A percentile compares a stretch with the other conserved stretches of the same genome.
phyloP scores from a whole-genome alignment of 371 early-diverging fungal species.

The Mortierella sp. region DNA sequence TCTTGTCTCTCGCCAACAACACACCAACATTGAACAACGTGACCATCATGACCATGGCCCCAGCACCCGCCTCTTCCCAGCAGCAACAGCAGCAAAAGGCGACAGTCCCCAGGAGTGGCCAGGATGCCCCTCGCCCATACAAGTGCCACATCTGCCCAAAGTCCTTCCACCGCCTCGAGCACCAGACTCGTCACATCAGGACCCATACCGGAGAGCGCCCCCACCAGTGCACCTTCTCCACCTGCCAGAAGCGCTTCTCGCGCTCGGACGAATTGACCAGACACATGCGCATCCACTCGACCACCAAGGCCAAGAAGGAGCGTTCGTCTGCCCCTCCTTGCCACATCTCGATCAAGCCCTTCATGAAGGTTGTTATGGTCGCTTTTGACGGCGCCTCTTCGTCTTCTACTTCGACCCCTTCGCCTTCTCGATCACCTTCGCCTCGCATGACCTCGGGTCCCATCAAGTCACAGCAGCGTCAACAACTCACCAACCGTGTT shows the following conservation, averaged over 20 bases:
- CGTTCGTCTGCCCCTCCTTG: slow-evolving; percentile 45
- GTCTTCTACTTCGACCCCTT: slow-evolving; percentile 10
- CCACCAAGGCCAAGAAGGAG: slow-evolving; percentile 59
- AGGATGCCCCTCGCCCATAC: slow-evolving; percentile 74
- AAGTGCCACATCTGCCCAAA: slow-evolving; percentile 75
- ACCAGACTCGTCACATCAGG: slow-evolving; percentile 89
- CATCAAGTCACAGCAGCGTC: slow-evolving; percentile 31
- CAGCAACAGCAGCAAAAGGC: slow-evolving; percentile 15
- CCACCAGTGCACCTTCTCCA: slow-evolving; percentile 83
- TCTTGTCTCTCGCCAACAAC: slow-evolving; percentile 19
- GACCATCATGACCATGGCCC: slow-evolving; percentile 39
- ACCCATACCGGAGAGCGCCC: slow-evolving; percentile 96
- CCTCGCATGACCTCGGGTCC: slow-evolving; percentile 39
- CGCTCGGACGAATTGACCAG: slow-evolving; percentile 92
- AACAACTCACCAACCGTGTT: slow-evolving; percentile 42
- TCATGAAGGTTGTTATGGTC: slow-evolving; percentile 59
- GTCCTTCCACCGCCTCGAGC: slow-evolving; percentile 80
- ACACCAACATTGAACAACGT: slow-evolving; percentile 27
- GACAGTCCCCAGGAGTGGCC: slow-evolving; percentile 40
- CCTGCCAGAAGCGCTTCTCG: slow-evolving; percentile 90
- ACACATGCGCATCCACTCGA: slow-evolving; percentile 84
- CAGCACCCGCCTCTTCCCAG: slow-evolving; percentile 13
- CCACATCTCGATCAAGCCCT: slow-evolving; percentile 58
- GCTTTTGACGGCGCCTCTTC: slow-evolving; percentile 43
- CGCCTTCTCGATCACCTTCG: slow-evolving; percentile 51